Percentiles rank a stretch among this genome's conserved stretches.
These are phyloP conservation scores for Nigrospora osmanthi DNA, from an alignment of 2,329 filamentous ascomycete genomes.

Conservation along the genomic window DNA sequence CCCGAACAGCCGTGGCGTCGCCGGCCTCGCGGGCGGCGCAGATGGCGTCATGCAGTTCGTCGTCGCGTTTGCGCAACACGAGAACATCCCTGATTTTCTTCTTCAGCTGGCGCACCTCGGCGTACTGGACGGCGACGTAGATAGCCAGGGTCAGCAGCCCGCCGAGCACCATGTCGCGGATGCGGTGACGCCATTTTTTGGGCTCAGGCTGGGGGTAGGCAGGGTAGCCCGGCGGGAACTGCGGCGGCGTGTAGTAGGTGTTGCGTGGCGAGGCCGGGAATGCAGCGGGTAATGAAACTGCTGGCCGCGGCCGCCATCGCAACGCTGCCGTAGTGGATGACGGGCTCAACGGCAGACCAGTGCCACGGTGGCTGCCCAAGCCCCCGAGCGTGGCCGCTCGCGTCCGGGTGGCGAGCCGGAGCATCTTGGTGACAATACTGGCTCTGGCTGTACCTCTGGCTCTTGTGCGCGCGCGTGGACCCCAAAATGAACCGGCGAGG, in stretches of 20 bases:
- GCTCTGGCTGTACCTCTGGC: too few species aligned
- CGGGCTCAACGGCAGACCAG: too few species aligned
- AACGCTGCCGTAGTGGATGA: too few species aligned
- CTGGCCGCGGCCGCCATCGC: too few species aligned
- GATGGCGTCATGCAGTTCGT: background rate
- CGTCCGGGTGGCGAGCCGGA: too few species aligned
- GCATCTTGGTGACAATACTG: too few species aligned
- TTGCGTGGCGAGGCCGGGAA: background rate
- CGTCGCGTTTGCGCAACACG: background rate
- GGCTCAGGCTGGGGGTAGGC: background rate
- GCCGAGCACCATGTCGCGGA: constrained; percentile 1
- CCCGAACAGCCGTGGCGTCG: background rate
- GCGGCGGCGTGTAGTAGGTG: constrained; percentile 1
- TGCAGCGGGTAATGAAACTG: too few species aligned
- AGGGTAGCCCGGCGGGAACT: background rate
- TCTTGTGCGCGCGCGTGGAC: too few species aligned
- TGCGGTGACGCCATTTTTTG: background rate
- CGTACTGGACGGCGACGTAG: background rate
- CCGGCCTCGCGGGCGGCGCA: background rate
- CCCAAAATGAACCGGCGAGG: too few species aligned
- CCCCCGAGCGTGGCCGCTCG: too few species aligned
- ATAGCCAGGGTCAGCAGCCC: background rate
- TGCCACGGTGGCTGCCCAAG: too few species aligned
- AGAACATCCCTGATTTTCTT: background rate
- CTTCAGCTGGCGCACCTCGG: background rate